Conservation (phyloP, 2,329 filamentous ascomycete genomes). For the Claviceps cyperi region DNA sequence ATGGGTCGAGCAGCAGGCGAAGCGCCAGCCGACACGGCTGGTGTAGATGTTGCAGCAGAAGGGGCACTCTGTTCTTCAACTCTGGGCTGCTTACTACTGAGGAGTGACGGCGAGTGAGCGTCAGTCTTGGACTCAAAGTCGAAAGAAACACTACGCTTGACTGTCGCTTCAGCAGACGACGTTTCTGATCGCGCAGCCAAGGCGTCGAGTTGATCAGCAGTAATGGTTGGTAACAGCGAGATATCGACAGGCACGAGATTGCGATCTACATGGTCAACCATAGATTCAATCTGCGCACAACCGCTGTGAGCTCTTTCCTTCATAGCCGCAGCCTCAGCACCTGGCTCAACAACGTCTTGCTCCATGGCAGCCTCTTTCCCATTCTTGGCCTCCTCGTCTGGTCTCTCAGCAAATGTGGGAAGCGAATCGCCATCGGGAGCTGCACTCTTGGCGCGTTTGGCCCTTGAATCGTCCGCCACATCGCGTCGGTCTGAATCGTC, state of each 20-base stretch:
- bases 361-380: background rate
- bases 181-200: conserved; percentile 38
- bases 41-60: conserved; percentile 50
- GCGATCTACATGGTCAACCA: conserved; percentile 26
- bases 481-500: conserved; percentile 37
- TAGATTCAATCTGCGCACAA: conserved; percentile 6
- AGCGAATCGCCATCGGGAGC: conserved; percentile 57
- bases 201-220: conserved; percentile 39
- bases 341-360: background rate
- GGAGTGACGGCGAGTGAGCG: conserved; percentile 35
- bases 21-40: conserved; percentile 42
- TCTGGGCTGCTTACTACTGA: conserved; percentile 27
- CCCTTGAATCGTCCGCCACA: conserved; percentile 47
- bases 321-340: background rate
- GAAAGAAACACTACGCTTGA: conserved; percentile 37
- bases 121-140: conserved; percentile 40
- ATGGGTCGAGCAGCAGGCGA: conserved; percentile 11
- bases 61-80: conserved; percentile 32
- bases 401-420: conserved; percentile 54
- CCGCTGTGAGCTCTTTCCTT: background rate
- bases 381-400: conserved; percentile 11
- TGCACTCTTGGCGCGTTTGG: conserved; percentile 59
- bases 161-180: conserved; percentile 33
- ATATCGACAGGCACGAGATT: conserved; percentile 28
- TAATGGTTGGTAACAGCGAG: conserved; percentile 37